Conservation (phyloP, 169 alveolate species). For the Plasmodium relictum region DNA sequence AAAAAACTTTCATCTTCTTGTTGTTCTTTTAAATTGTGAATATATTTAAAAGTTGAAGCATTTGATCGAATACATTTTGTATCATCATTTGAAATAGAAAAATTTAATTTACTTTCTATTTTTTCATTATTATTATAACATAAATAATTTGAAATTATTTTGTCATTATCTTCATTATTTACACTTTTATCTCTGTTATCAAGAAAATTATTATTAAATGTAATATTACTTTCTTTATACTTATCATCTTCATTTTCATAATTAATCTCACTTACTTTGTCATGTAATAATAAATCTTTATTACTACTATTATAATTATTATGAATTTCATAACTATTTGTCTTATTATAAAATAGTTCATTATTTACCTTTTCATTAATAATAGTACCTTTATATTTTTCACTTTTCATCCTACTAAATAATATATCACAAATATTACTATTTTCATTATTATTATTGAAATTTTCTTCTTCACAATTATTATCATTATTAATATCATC, state of each 20-base stretch:
- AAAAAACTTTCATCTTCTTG: background rate
- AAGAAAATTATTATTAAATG: background rate
- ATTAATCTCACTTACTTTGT: background rate
- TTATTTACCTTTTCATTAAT: conserved; percentile 8
- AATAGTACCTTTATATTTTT: conserved; percentile 24
- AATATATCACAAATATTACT: conserved; percentile 1
- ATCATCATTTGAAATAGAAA: background rate
- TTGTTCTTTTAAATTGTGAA: background rate
- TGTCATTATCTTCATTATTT: conserved; percentile 3
- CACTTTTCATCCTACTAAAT: conserved; percentile 18
- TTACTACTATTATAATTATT: background rate
- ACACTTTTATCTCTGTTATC: background rate
- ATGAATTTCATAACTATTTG: background rate
- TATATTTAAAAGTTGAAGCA: background rate
- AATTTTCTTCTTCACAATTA: background rate
- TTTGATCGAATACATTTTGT: background rate
- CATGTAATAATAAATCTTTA: background rate
- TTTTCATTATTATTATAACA: background rate
- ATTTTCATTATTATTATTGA: background rate
- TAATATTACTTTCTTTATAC: background rate
- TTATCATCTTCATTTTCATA: background rate
- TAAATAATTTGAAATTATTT: conserved; percentile 6
- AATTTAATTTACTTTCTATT: background rate
- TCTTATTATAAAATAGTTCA: background rate
- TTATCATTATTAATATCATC: background rate